Conservation (phyloP, 352 stramenopile genomes). For the Globisporangium cystogenes region DNA sequence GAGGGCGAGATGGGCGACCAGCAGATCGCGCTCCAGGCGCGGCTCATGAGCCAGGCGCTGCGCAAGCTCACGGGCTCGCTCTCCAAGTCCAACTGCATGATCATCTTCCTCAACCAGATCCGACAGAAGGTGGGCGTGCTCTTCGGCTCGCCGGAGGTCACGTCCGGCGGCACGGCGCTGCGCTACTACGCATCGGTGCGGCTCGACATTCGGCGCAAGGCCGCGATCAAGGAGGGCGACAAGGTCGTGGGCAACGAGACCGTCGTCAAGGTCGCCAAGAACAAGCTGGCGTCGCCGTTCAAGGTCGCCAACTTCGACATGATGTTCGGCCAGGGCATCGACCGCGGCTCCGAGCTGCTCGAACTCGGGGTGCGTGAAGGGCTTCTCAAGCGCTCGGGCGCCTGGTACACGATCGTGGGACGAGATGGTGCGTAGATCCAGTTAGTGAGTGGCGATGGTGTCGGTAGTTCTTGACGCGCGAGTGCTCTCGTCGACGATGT, state of each 20-base stretch:
- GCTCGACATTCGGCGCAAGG: slow-evolving; percentile 95
- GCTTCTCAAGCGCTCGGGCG: slow-evolving; percentile 70
- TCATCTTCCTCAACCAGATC: slow-evolving; percentile 99
- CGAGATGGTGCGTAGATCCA: slow-evolving; percentile 36
- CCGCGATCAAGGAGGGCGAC: slow-evolving; percentile 87
- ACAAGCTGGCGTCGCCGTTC: slow-evolving; percentile 97
- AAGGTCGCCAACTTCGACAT: slow-evolving; percentile 95
- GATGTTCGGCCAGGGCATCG: slow-evolving; percentile 96
- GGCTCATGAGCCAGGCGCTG: slow-evolving; percentile 97
- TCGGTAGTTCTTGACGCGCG: background rate
- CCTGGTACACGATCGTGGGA: slow-evolving; percentile 69
- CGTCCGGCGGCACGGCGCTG: slow-evolving; percentile 85
- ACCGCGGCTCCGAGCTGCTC: slow-evolving; percentile 81
- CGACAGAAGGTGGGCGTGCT: slow-evolving; percentile 96
- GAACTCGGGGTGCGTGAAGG: slow-evolving; percentile 73
- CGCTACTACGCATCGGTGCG: slow-evolving; percentile 90
- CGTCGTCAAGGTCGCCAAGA: slow-evolving; percentile 98
- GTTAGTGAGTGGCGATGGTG: background rate
- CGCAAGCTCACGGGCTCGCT: slow-evolving; percentile 96
- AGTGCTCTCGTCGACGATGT: background rate
- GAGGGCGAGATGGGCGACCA: slow-evolving; percentile 94
- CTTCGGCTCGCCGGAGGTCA: slow-evolving; percentile 97
- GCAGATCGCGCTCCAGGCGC: slow-evolving; percentile 96
- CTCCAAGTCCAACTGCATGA: slow-evolving; percentile 92
- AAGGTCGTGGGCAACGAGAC: slow-evolving; percentile 95